These are phyloP conservation scores for Psophocarpus tetragonolobus DNA, from an alignment of 306 rosid species.

Conservation along the genomic window DNA sequence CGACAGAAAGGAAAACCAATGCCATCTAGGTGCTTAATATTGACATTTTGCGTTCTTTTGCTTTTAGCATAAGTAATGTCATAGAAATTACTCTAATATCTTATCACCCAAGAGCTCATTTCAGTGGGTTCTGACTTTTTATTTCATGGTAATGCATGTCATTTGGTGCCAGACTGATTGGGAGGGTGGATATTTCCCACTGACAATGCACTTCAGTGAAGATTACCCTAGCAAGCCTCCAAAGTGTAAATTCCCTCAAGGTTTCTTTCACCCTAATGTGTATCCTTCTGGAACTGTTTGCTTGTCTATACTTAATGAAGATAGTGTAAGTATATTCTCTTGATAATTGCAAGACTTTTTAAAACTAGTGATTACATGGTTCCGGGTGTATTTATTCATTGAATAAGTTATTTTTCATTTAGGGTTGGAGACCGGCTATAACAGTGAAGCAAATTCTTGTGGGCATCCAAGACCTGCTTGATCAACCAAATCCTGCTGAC, in stretches of 20 bases:
- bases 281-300: slow-evolving; percentile 98
- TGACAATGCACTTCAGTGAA: slow-evolving; percentile 91
- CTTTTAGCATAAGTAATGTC: not conserved
- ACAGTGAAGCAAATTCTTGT: slow-evolving; percentile 96
- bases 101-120: too few species aligned
- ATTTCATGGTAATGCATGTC: too few species aligned
- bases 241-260: slow-evolving; percentile 91
- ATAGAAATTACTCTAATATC: slow-evolving; percentile 1
- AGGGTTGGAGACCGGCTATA: slow-evolving; percentile 99
- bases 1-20: not conserved
- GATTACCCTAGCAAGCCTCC: slow-evolving; percentile 99
- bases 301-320: slow-evolving; percentile 95
- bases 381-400: too few species aligned
- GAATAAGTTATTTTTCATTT: too few species aligned
- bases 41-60: not conserved
- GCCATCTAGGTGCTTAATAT: not conserved
- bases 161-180: slow-evolving; percentile 86
- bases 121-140: too few species aligned
- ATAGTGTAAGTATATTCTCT: slow-evolving; percentile 69
- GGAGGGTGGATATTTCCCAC: slow-evolving; percentile 97
- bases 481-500: slow-evolving; percentile 92
- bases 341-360: slow-evolving; percentile 4
- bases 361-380: too few species aligned
- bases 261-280: slow-evolving; percentile 97
- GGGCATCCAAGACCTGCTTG: slow-evolving; percentile 93